Conservation (phyloP, 495 filamentous ascomycete species). For the Tuber microsphaerosporum region DNA sequence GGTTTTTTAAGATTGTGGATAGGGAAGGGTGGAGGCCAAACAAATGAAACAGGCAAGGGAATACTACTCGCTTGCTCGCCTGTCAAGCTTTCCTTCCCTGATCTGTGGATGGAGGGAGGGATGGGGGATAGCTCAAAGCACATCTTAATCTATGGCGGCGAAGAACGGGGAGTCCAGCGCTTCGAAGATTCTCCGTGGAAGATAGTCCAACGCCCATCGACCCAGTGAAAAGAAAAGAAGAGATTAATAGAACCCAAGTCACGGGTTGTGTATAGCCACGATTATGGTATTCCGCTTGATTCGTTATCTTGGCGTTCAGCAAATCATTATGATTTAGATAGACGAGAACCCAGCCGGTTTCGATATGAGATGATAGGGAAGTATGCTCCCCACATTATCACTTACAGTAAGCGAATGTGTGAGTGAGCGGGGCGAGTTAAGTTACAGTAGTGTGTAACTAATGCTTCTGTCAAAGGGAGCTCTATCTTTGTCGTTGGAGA, state of each 20-base stretch:
- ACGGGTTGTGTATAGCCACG: too few species aligned
- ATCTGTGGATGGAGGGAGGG: background rate
- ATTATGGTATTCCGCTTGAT: background rate
- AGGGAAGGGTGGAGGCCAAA: background rate
- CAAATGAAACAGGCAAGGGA: background rate
- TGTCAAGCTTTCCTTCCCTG: background rate
- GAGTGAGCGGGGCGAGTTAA: background rate
- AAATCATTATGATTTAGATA: background rate
- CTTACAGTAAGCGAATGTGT: background rate
- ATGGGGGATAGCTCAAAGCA: background rate
- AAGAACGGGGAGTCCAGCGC: background rate
- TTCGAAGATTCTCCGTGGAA: too few species aligned
- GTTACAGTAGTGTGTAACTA: background rate
- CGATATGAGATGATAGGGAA: background rate
- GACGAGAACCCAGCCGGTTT: background rate
- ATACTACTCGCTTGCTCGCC: background rate
- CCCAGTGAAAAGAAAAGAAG: background rate
- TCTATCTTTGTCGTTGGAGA: background rate
- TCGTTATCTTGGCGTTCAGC: background rate
- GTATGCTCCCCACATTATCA: background rate
- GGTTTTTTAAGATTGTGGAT: background rate
- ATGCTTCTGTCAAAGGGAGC: background rate
- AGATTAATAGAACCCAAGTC: background rate
- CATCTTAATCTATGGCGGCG: background rate
- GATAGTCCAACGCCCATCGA: background rate